These are phyloP conservation scores for Psilocybe azurescens DNA, from an alignment of 768 basidiomycete species.

Conservation along the genomic window DNA sequence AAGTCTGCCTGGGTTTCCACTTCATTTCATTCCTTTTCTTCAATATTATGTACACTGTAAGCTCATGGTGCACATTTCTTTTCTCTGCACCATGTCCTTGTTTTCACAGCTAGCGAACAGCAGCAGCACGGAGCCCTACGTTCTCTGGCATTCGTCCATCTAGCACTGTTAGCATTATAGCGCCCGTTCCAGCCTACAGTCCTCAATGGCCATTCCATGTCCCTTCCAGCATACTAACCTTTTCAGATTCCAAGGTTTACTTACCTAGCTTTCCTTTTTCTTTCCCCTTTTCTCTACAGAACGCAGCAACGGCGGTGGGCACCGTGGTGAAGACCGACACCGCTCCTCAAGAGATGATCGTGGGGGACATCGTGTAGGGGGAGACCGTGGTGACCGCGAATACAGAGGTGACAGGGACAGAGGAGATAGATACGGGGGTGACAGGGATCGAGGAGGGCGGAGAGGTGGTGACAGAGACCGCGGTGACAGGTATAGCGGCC, in stretches of 20 bases:
- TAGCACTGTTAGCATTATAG: constrained; percentile 21
- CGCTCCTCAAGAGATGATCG: constrained; percentile 72
- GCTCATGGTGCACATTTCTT: constrained; percentile 67
- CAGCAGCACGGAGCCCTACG: not conserved
- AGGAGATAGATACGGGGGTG: constrained; percentile 46
- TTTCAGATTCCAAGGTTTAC: constrained; percentile 40
- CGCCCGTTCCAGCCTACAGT: constrained; percentile 15
- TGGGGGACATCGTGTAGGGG: constrained; percentile 43
- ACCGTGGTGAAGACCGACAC: constrained; percentile 67
- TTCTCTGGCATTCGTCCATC: constrained; percentile 8
- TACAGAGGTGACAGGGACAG: constrained; percentile 43
- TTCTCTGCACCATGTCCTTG: constrained; percentile 59
- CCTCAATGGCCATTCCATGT: not conserved
- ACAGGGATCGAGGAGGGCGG: constrained; percentile 40
- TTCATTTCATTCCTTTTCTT: constrained; percentile 25
- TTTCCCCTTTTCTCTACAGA: constrained; percentile 48
- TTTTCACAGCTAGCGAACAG: constrained; percentile 65
- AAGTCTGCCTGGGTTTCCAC: constrained; percentile 40
- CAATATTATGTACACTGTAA: constrained; percentile 48
- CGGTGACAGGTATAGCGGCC: constrained; percentile 43
- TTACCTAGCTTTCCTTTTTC: constrained; percentile 55
- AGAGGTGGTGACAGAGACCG: constrained; percentile 40
- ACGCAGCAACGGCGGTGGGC: constrained; percentile 46
- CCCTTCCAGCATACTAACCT: constrained; percentile 21
- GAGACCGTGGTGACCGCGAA: constrained; percentile 52